Evolutionary conservation across 78 protist species (phyloP).

Genomic region (Diacronema lutheri): DNA sequence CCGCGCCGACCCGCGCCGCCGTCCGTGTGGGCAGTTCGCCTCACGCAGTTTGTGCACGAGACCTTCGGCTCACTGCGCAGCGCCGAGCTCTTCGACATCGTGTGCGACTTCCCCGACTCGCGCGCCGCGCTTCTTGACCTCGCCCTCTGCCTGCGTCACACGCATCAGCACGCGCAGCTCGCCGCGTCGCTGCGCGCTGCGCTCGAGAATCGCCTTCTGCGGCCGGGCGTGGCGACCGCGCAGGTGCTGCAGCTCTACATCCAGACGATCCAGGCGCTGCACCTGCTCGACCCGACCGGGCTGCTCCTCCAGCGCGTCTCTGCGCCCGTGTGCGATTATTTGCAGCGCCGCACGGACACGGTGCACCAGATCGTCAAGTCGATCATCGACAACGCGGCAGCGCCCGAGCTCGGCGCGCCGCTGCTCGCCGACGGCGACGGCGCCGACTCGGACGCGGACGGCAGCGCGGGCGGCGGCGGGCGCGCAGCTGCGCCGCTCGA

Average conservation of each 20-base stretch:
- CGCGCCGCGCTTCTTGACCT: not conserved
- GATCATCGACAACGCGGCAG: not conserved
- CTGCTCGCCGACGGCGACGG: not conserved
- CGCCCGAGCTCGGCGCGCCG: conserved; percentile 7
- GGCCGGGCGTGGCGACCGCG: conserved; percentile 74
- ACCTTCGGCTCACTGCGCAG: conserved; percentile 55
- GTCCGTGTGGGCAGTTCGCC: conserved; percentile 50
- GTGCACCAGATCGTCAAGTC: conserved; percentile 16
- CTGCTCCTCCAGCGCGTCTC: conserved; percentile 39
- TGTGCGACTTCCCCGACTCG: conserved; percentile 69
- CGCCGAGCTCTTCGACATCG: conserved; percentile 76
- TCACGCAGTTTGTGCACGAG: conserved; percentile 50
- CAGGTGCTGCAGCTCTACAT: conserved; percentile 60
- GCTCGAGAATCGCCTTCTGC: conserved; percentile 55
- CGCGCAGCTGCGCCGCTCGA: not conserved
- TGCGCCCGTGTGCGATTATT: conserved; percentile 52
- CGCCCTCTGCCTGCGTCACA: not conserved
- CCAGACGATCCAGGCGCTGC: conserved; percentile 50
- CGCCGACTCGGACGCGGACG: not conserved
- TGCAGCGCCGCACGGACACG: conserved; percentile 61
- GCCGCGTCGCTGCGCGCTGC: not conserved
- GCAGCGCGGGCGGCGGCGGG: not conserved
- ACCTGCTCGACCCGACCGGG: conserved; percentile 61
- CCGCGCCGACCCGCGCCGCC: not conserved
- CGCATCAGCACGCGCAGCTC: conserved; percentile 2